These are phyloP conservation scores for Quercus wislizeni DNA, from an alignment of 306 rosid genomes.

Conservation along the genomic window DNA sequence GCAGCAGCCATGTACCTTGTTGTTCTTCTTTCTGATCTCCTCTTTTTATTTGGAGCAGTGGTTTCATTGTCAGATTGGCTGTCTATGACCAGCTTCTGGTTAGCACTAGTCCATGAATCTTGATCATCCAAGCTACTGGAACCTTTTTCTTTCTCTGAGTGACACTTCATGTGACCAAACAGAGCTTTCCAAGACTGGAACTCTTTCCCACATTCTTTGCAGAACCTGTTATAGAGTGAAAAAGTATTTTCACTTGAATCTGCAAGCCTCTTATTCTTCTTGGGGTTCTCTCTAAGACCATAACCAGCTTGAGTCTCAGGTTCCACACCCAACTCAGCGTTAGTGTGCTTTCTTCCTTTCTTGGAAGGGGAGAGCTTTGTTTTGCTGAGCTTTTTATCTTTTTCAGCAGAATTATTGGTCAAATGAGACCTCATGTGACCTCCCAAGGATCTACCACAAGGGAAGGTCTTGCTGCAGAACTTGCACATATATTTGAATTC, in stretches of 20 bases:
- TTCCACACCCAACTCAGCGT: constrained; percentile 26
- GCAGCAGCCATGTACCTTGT: constrained; percentile 45
- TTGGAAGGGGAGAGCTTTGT: constrained; percentile 26
- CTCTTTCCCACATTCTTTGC: constrained; percentile 80
- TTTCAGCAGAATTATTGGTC: constrained; percentile 35
- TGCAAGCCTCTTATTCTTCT: constrained; percentile 61
- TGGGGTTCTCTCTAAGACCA: constrained; percentile 79
- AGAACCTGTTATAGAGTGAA: constrained; percentile 44
- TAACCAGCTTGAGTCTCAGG: constrained; percentile 44
- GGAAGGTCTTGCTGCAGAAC: constrained; percentile 75
- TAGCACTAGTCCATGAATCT: constrained; percentile 57
- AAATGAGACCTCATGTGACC: constrained; percentile 96
- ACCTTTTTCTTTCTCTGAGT: constrained; percentile 59
- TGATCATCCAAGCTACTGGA: constrained; percentile 50
- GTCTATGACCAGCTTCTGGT: constrained; percentile 46
- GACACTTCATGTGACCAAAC: constrained; percentile 90
- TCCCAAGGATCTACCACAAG: constrained; percentile 89
- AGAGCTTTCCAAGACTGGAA: constrained; percentile 85
- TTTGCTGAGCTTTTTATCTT: constrained; percentile 31
- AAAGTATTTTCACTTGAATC: constrained; percentile 43
- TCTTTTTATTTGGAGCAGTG: constrained; percentile 45
- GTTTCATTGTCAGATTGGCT: constrained; percentile 73
- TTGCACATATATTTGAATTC: constrained; percentile 67
- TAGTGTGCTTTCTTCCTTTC: constrained; percentile 30
- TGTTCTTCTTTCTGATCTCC: constrained; percentile 65